Evolutionary conservation across 768 basidiomycete genomes (phyloP).

Genomic region (Lentinula detonsa): DNA sequence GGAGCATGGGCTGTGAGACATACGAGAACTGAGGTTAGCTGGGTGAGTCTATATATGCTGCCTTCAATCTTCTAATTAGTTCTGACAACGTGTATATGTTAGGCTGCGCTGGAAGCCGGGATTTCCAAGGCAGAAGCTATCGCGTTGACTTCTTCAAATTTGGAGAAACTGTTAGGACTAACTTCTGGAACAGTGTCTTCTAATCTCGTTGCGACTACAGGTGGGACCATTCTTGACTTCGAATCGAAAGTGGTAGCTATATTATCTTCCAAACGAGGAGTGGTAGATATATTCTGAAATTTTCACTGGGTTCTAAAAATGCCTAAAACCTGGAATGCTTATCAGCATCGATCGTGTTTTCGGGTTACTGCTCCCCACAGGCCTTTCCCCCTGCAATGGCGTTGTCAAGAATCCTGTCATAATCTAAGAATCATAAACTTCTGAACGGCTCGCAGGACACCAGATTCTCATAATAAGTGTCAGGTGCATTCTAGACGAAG

Average conservation of each 20-base stretch:
- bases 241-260: slow-evolving; percentile 34
- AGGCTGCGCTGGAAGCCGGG: slow-evolving; percentile 19
- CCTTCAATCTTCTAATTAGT: neutral
- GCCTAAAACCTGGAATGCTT: too few species aligned
- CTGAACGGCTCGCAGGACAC: neutral
- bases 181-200: slow-evolving; percentile 5
- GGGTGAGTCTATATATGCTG: slow-evolving; percentile 40
- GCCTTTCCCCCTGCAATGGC: too few species aligned
- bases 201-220: slow-evolving; percentile 31
- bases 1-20: slow-evolving; percentile 61
- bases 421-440: neutral
- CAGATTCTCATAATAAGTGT: neutral
- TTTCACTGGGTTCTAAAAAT: too few species aligned
- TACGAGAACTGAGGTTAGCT: slow-evolving; percentile 68
- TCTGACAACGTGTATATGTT: neutral
- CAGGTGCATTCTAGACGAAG: neutral
- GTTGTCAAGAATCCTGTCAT: too few species aligned
- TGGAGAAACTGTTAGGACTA: slow-evolving; percentile 37
- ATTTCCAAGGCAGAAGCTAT: slow-evolving; percentile 28
- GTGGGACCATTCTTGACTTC: slow-evolving; percentile 31
- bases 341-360: neutral
- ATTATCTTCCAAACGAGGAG: slow-evolving; percentile 23
- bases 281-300: slow-evolving; percentile 10
- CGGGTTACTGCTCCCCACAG: too few species aligned
- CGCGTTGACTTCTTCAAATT: slow-evolving; percentile 33